phyloP scores from a whole-genome alignment of 768 basidiomycete species.

The Hygrocybe punicea region DNA sequence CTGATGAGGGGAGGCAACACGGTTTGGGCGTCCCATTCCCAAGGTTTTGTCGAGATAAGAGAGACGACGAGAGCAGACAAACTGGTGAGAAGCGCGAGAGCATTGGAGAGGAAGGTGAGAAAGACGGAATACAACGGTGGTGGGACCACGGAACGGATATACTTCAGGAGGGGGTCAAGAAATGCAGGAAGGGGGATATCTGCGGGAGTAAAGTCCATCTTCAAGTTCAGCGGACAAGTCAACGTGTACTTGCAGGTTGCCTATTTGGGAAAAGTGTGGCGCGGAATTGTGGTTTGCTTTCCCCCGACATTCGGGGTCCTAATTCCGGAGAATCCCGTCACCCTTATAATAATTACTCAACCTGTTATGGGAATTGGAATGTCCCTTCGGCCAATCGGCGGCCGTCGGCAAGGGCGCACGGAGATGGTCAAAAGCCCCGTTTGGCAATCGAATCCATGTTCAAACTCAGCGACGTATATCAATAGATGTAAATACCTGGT shows the following conservation, averaged over 20 bases:
- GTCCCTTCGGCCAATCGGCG: not conserved
- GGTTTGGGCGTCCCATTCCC: constrained; percentile 64
- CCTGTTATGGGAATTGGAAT: not conserved
- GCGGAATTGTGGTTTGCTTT: too few relatives aligned
- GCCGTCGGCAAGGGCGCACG: not conserved
- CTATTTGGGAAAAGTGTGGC: too few relatives aligned
- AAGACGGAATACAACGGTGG: constrained; percentile 51
- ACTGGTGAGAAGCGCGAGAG: constrained; percentile 49
- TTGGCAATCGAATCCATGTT: too few relatives aligned
- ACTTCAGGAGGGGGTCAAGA: constrained; percentile 53
- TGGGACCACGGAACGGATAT: constrained; percentile 54
- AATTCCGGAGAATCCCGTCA: too few relatives aligned
- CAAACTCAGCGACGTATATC: too few relatives aligned
- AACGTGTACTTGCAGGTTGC: too few relatives aligned
- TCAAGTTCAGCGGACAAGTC: too few relatives aligned
- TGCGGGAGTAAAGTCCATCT: not conserved
- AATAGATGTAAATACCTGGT: not conserved
- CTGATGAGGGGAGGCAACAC: constrained; percentile 73
- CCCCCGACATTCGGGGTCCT: too few relatives aligned
- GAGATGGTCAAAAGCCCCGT: not conserved
- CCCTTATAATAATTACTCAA: too few relatives aligned
- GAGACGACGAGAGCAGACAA: constrained; percentile 47
- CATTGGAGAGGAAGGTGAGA: constrained; percentile 49
- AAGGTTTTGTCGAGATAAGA: constrained; percentile 49
- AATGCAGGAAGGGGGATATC: constrained; percentile 42